Percentiles rank a stretch among this genome's conserved stretches.
Conservation (phyloP, 306 rosid genomes). For the Trichosanthes truncata region DNA sequence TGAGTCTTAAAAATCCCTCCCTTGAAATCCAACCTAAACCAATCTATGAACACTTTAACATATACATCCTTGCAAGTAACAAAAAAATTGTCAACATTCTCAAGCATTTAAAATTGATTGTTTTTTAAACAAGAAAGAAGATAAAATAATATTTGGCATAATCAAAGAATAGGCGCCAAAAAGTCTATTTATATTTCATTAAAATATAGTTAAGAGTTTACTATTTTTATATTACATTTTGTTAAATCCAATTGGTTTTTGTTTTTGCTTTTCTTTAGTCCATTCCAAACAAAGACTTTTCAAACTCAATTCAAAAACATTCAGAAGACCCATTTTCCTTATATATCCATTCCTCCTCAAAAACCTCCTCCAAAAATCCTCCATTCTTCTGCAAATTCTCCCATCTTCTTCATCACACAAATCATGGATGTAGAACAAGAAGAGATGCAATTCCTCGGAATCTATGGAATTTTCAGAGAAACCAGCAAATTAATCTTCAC, state of each 20-base stretch:
- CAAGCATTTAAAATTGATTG: neutral
- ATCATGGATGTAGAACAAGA: conserved; percentile 33
- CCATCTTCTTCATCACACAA: neutral
- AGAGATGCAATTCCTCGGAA: conserved; percentile 28
- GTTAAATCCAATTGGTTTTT: neutral
- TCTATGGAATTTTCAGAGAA: conserved; percentile 21
- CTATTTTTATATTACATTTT: neutral
- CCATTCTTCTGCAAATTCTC: neutral
- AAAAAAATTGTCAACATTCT: neutral
- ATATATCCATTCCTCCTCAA: neutral
- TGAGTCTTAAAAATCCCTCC: too few species aligned
- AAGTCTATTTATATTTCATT: neutral
- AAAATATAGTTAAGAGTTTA: neutral
- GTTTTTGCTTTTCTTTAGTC: neutral
- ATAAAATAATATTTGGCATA: conserved; percentile 1
- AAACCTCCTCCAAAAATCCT: neutral
- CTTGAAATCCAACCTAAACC: neutral
- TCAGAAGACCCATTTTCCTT: neutral
- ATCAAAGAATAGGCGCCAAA: neutral
- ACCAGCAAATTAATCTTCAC: conserved; percentile 18
- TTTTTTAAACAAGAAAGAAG: neutral
- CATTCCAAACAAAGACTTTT: conserved; percentile 8
- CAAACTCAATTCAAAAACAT: neutral
- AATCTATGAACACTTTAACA: neutral
- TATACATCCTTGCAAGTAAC: neutral